Evolutionary conservation across 2,329 filamentous ascomycete species (phyloP).

Genomic region (Neurospora sp.): DNA sequence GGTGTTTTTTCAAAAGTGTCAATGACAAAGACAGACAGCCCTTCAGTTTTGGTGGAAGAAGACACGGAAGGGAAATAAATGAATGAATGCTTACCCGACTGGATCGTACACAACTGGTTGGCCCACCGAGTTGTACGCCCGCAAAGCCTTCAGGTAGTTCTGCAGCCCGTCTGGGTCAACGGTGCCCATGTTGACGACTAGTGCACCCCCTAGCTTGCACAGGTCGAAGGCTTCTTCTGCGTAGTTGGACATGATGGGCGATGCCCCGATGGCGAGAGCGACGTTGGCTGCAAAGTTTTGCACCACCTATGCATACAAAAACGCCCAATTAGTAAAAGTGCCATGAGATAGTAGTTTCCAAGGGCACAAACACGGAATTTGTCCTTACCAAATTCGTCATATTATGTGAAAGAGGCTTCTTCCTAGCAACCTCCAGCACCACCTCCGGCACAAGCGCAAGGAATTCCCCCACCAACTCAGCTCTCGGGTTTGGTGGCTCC

Average conservation of each 20-base stretch:
- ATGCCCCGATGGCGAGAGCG: constrained; percentile 72
- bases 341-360: neutral
- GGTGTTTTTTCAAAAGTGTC: neutral
- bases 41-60: neutral
- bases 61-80: neutral
- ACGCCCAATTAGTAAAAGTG: neutral
- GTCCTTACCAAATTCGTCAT: constrained; percentile 75
- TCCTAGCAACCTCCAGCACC: constrained; percentile 49
- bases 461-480: constrained; percentile 11
- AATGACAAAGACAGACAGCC: neutral
- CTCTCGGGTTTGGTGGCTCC: constrained; percentile 4
- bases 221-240: constrained; percentile 74
- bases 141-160: constrained; percentile 64
- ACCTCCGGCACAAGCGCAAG: constrained; percentile 29
- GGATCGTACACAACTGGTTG: constrained; percentile 79
- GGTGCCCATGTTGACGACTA: constrained; percentile 94
- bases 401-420: constrained; percentile 75
- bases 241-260: constrained; percentile 90
- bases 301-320: constrained; percentile 44
- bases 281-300: constrained; percentile 94
- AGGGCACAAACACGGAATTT: neutral
- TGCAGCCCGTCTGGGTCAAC: constrained; percentile 63
- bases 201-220: constrained; percentile 61
- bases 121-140: constrained; percentile 68
- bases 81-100: constrained; percentile 53